Evolutionary conservation across 2,329 filamentous ascomycete genomes (phyloP), one percentile per base, ranked within the genome.

Genomic region (Cordyceps cateniannulata): DNA sequence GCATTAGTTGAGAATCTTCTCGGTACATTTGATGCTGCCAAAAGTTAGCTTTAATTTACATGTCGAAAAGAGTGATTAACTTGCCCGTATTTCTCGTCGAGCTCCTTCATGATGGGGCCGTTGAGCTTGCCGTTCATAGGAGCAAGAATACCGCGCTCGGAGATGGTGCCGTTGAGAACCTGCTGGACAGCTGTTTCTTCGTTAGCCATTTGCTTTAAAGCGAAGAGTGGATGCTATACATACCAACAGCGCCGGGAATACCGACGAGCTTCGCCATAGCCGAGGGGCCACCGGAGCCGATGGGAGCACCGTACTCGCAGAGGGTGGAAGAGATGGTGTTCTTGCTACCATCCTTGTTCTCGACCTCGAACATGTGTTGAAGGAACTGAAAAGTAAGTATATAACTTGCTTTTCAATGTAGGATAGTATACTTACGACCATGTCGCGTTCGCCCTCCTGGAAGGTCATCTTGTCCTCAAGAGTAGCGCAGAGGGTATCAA

Each of bases 381-480:
- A 91, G 82, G 60, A 62, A 47, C 51, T 64, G 14, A 42, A 38
- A 4, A 44, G 27, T 63, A 82, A 82, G 65, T 27, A 45, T 18
- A 1, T n/a, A 35, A 16, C 18, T n/a, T 7, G 18, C 22, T 27
- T 2, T 52, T 10, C 6, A 44, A 66, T n/a, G 64, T 59, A 66
- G 60, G 1, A 22, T 24, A 24, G 53, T 48, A 22, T 54, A 65
- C 77, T 48, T 61, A 89, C 85, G 65, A 95, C 89, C 66, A 96
- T 79, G 75, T 96, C 92, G 62, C 92, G 87, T 84, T 96, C 91
- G 63, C 83, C 88, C 68, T 88, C 80, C 70, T 84, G 88, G 75
- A 88, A 96, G 75, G 90, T 84, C 90, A 96, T 96, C 85, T 96
- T 96, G 81, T 90, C 78, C 81, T 96, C 91, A 32, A 96, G 84